Evolutionary conservation across 1,284 basidiomycete species (phyloP).

Genomic region (Ceratobasidium sp.): DNA sequence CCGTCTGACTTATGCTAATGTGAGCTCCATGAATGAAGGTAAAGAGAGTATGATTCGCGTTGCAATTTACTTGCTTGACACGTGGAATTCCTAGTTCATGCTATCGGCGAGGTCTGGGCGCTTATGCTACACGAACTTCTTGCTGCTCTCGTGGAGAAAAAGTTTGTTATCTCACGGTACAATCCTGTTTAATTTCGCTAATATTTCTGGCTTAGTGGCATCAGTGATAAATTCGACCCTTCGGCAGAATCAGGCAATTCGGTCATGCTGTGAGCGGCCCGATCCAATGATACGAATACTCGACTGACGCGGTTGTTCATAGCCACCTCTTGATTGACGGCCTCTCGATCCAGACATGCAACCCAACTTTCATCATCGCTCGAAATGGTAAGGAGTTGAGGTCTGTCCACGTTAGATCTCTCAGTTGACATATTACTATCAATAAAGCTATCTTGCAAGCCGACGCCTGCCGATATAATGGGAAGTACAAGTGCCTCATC

Average conservation of each 20-base stretch:
- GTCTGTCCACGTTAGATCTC: not conserved
- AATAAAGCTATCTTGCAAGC: slow-evolving; percentile 40
- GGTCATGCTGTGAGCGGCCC: not conserved
- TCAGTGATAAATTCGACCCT: not conserved
- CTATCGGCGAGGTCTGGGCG: slow-evolving; percentile 41
- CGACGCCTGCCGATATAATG: slow-evolving; percentile 40
- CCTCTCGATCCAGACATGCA: slow-evolving; percentile 41
- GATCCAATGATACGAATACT: not conserved
- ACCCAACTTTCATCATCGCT: slow-evolving; percentile 38
- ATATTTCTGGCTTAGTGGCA: not conserved
- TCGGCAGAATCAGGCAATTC: not conserved
- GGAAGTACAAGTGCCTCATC: slow-evolving; percentile 42
- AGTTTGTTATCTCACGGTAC: slow-evolving; percentile 7
- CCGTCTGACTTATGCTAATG: slow-evolving; percentile 21
- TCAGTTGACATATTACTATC: not conserved
- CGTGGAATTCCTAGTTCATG: slow-evolving; percentile 13
- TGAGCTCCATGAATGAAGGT: slow-evolving; percentile 26
- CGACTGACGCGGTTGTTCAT: not conserved
- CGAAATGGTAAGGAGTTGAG: slow-evolving; percentile 27
- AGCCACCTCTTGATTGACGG: slow-evolving; percentile 37
- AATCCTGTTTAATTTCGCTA: not conserved
- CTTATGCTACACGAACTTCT: slow-evolving; percentile 26
- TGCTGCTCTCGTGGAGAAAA: slow-evolving; percentile 17
- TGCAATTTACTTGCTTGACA: not conserved
- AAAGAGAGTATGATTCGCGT: not conserved